These are phyloP conservation scores for Neurospora crassa DNA, from an alignment of 2,329 filamentous ascomycete genomes.

Conservation along the genomic window DNA sequence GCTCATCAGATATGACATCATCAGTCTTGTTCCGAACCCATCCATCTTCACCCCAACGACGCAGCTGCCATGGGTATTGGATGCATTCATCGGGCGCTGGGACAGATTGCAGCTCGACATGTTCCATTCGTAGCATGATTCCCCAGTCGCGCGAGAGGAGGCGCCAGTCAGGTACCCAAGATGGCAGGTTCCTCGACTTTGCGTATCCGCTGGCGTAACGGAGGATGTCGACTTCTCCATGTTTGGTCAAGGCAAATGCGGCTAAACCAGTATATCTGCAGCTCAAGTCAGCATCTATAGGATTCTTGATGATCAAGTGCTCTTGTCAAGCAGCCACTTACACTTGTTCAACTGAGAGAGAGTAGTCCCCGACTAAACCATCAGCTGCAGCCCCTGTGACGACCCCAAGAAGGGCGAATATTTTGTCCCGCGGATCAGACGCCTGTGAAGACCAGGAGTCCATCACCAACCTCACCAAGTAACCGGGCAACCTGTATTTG, in stretches of 20 bases:
- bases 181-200: slow-evolving; percentile 8
- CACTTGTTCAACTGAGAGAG: slow-evolving; percentile 9
- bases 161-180: slow-evolving; percentile 9
- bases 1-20: slow-evolving; percentile 3
- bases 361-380: slow-evolving; percentile 8
- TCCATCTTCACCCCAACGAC: neutral
- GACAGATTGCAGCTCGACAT: neutral
- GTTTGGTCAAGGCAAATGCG: slow-evolving; percentile 4
- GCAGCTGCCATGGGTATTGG: neutral
- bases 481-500: slow-evolving; percentile 6
- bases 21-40: neutral
- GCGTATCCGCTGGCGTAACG: slow-evolving; percentile 10
- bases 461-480: slow-evolving; percentile 8
- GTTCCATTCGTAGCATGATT: slow-evolving; percentile 5
- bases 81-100: neutral
- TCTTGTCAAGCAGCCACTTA: neutral
- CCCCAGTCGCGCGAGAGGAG: slow-evolving; percentile 7
- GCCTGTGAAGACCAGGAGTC: slow-evolving; percentile 10
- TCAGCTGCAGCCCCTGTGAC: slow-evolving; percentile 8
- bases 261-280: slow-evolving; percentile 9
- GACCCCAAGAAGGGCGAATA: slow-evolving; percentile 10
- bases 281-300: neutral
- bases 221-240: slow-evolving; percentile 1
- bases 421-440: slow-evolving; percentile 9
- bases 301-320: neutral